Evolutionary conservation across 1,284 basidiomycete genomes (phyloP), one percentile per base, ranked within the genome.

Genomic region (Rhodotorula sp.): DNA sequence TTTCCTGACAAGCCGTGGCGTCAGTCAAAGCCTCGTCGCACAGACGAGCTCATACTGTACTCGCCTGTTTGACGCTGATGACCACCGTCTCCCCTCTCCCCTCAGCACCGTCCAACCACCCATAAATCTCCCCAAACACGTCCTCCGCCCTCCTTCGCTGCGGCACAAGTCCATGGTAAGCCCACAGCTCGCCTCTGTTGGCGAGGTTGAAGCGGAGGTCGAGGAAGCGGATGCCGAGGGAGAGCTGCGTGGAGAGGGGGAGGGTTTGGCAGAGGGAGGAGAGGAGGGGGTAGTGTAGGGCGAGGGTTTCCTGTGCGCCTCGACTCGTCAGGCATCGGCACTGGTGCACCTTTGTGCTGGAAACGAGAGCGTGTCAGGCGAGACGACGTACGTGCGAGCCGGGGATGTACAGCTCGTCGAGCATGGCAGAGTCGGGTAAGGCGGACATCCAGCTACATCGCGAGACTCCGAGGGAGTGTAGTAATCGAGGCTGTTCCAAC

Each of bases 11-110:
- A 9, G 15, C 4, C 9, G 20, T 15, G 40, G 56, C 5, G 58
- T 46, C 20, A 51, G 34, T 8, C 3, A 15, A 15, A 16, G 58
- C 50, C 22, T 5, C 9, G 50, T n/a, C n/a, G n/a, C n/a, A n/a
- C n/a, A n/a, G 28, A 6, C 2, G 31, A 52, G 37, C 28, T 13
- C 13, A 20, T 8, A 40, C 18, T 20, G 16, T 8, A 15, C 1
- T 10, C 18, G 65, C 69, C 65, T 71, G 69, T 59, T 71, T 71
- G 44, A 64, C 18, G 8, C 47, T 54, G 13, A 68, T 31, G 16
- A 71, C 28, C 15, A 71, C 62, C 8, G 59, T 56, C 51, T 71
- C 69, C 7, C 40, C 26, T 20, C 31, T 44, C 2, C 64, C 64
- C 24, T 62, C 28, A 4, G 47, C 51, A 16, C 46, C 40, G 22